Percentiles rank a stretch among this genome's conserved stretches.
phyloP scores from a whole-genome alignment of 495 filamentous ascomycete species.

The Aspergillus incahuasiensis region DNA sequence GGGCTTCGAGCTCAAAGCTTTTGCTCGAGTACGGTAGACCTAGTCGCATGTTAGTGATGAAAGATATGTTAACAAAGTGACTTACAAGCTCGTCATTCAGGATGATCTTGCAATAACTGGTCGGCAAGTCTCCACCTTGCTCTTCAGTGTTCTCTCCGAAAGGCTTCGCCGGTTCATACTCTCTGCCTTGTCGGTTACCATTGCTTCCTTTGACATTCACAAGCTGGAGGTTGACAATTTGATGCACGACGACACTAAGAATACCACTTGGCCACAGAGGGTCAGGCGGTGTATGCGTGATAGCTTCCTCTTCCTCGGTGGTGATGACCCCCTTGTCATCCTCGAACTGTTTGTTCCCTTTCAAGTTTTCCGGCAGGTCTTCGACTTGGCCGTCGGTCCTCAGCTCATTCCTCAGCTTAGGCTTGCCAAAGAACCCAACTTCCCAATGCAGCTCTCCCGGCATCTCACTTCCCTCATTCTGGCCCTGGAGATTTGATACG shows the following conservation, averaged over 20 bases:
- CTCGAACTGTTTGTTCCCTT: conserved; percentile 72
- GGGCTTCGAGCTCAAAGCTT: conserved; percentile 86
- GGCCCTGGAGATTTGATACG: conserved; percentile 74
- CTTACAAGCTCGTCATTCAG: conserved; percentile 78
- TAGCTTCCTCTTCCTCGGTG: conserved; percentile 71
- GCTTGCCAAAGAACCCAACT: conserved; percentile 89
- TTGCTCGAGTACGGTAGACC: conserved; percentile 84
- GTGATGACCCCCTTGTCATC: conserved; percentile 83
- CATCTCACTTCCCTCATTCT: conserved; percentile 81
- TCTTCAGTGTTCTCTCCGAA: conserved; percentile 81
- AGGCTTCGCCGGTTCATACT: conserved; percentile 87
- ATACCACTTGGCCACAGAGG: conserved; percentile 90
- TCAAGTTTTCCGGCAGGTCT: conserved; percentile 65
- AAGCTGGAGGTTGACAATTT: conserved; percentile 90
- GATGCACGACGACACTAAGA: conserved; percentile 78
- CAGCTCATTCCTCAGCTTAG: conserved; percentile 74
- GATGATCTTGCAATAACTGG: conserved; percentile 85
- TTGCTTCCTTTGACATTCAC: conserved; percentile 62
- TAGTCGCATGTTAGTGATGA: conserved; percentile 10
- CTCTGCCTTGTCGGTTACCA: conserved; percentile 65
- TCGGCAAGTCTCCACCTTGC: conserved; percentile 69
- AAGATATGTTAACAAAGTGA: not conserved
- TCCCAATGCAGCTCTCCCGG: conserved; percentile 94
- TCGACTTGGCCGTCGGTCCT: conserved; percentile 81
- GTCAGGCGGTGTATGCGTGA: conserved; percentile 86